Percentiles rank a stretch among this genome's conserved stretches.
These are phyloP conservation scores for Dactylellina leptospora DNA, from an alignment of 2,329 filamentous ascomycete genomes.

Conservation along the genomic window DNA sequence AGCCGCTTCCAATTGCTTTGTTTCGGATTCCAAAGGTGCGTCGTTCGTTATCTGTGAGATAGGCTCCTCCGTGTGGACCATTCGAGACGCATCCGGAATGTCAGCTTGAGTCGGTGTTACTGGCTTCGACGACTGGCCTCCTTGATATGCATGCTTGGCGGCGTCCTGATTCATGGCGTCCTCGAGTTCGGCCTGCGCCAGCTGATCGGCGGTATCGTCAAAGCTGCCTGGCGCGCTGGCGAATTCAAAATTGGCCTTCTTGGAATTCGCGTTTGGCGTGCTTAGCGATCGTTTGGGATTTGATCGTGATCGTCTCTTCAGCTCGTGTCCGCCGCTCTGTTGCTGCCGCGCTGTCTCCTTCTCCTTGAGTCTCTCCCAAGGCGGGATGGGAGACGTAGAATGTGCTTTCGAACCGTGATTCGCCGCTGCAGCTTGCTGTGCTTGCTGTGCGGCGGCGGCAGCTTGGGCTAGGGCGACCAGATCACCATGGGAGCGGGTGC, in stretches of 20 bases:
- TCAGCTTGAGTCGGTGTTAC: conserved; percentile 46
- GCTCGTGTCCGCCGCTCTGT: conserved; percentile 48
- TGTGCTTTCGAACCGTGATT: conserved; percentile 52
- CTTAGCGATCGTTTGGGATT: conserved; percentile 51
- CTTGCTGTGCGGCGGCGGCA: conserved; percentile 39
- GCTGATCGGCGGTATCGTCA: conserved; percentile 49
- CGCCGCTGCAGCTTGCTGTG: conserved; percentile 36
- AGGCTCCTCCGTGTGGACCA: neutral
- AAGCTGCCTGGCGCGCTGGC: conserved; percentile 49
- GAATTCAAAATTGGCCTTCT: conserved; percentile 50
- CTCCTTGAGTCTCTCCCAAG: conserved; percentile 46
- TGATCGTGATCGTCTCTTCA: conserved; percentile 46
- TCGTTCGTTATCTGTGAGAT: neutral
- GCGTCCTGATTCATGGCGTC: conserved; percentile 51
- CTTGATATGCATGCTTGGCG: conserved; percentile 50
- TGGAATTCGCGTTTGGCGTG: conserved; percentile 48
- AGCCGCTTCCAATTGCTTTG: conserved; percentile 17
- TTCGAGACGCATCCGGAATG: conserved; percentile 34
- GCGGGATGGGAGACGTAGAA: conserved; percentile 45
- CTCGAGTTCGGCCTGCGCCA: conserved; percentile 45
- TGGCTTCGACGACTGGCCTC: conserved; percentile 38
- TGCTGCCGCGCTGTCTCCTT: conserved; percentile 26
- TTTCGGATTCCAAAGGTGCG: neutral
- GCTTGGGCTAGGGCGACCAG: conserved; percentile 51
- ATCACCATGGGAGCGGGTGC: conserved; percentile 51